Evolutionary conservation across 805 yeast species (phyloP), one percentile per base, ranked within the genome.

Genomic region (Saturnispora kantuleensis): DNA sequence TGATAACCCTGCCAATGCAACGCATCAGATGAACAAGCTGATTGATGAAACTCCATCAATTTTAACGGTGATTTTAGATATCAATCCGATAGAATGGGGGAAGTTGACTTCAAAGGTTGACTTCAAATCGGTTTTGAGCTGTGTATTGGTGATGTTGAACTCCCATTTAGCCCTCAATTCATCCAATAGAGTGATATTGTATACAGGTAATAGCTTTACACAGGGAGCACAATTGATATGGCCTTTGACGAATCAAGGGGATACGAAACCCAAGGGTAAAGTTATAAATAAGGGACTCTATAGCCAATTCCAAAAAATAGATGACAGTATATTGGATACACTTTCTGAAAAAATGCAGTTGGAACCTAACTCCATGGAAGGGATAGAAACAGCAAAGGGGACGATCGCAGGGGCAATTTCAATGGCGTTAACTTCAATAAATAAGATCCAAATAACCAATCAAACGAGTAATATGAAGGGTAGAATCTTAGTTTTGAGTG

Each of bases 161-260:
- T 88, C 95, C 1, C 98, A 93, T 60, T 60, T 93, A 39, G 81
- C 97, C 0, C 69, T 86, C 41, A 85, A 85, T 61, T 84, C 84
- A 52, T 77, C 88, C 32, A 93, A 93, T 60, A 76, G 76, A 56
- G 94, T 90, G 9, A 83, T 93, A 2, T 76, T 90, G 12, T 74
- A 89, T 34, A 83, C 86, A 1, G 81, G 86, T 16, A 83, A 86
- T 51, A 74, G 86, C 1, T 60, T 51, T 35, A 46, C 49, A 3
- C 63, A 66, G 11, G 86, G 90, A 0, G 79, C 94, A 0, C 66
- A 68, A 51, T 76, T 83, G 52, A 57, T 90, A 17, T 86, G 79
- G 56, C 97, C 97, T 1, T 51, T 55, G 13, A 40, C 50, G 11
- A 48, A 49, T 10, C 45, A 38, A 12, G 36, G 42, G 35, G 53